Conservation (phyloP, 805 yeast genomes). For the Starmerella apis region DNA sequence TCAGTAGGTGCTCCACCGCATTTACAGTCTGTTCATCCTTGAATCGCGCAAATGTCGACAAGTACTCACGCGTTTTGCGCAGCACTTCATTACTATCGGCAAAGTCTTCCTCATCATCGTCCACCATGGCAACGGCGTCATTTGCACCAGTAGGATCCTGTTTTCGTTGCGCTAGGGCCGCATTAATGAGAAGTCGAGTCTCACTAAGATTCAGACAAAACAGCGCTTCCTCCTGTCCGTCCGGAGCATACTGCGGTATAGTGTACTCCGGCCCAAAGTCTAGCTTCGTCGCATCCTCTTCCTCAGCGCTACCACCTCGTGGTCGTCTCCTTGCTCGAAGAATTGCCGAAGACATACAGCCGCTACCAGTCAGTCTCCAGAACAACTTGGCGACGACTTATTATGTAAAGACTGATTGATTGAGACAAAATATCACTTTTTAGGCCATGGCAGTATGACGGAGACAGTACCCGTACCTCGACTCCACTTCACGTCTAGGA, state of each 20-base stretch:
- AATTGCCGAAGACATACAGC: conserved; percentile 20
- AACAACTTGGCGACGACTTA: no score
- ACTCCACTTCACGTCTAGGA: background rate
- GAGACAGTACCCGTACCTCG: background rate
- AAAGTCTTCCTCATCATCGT: conserved; percentile 28
- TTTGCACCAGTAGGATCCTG: conserved; percentile 36
- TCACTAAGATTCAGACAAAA: conserved; percentile 83
- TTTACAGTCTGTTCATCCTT: conserved; percentile 85
- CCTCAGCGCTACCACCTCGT: conserved; percentile 38
- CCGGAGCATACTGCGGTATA: conserved; percentile 65
- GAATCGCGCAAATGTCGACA: conserved; percentile 78
- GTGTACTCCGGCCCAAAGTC: conserved; percentile 91
- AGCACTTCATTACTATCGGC: conserved; percentile 44
- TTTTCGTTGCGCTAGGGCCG: conserved; percentile 70
- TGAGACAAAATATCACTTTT: no score
- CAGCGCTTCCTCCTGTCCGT: conserved; percentile 64
- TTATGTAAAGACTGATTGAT: no score
- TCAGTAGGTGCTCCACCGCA: conserved; percentile 81
- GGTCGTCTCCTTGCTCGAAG: conserved; percentile 20
- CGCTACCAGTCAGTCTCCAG: no score
- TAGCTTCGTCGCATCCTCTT: conserved; percentile 81
- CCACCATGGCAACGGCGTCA: conserved; percentile 26
- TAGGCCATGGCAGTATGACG: no score
- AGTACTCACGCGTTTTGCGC: conserved; percentile 81
- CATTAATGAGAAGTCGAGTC: conserved; percentile 79